Base-by-base conservation (phyloP, 2,329 filamentous ascomycete genomes). In the Fusarium albosuccineum region DNA sequence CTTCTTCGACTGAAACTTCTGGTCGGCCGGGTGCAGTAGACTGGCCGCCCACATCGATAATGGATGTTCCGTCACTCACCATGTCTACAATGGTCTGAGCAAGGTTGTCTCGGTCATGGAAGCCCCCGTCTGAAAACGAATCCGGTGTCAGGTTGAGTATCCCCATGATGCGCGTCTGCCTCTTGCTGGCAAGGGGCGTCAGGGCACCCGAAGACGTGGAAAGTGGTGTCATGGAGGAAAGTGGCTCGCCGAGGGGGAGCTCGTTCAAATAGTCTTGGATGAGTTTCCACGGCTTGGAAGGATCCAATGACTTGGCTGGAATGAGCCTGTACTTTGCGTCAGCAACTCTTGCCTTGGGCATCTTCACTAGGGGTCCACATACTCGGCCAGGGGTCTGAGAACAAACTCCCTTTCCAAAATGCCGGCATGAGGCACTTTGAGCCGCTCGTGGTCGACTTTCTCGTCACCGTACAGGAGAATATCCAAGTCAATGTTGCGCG, bases 381-480 rank as follows among this genome's bases (percentile, higher is more conserved):
- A 92, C 90, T 97, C 91, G 75, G 91, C 90, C 16, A 98, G 83
- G 26, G 96, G 96, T 16, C 92, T 87, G 10, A 99, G 86, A 39
- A 99, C 96, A 77, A 99, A 99, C 78, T 97, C 94, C 51, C 96
- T 87, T 79, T 99, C 96, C 3, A 91, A 81, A 82, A 99, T 97
- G 42, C 92, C 85, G 33, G 88, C 83, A 77, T 99, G 96, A 10
- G 96, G 96, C 29, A 99, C 85, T 27, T 85, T 90, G n/a, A 99
- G 87, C 17, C 93, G 88, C 41, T 91, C 87, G 67, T 92, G 85
- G 40, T 88, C 80, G 52, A 97, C 80, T 4, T 79, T 82, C 62
- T 90, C 80, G 57, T 92, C 81, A 51, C 89, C 91, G 75, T 97
- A 97, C 1, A 97, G 83, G 16, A 98, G 82, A 46, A 99, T 94